A percentile compares a stretch with the other conserved stretches of the same genome.
These are phyloP conservation scores for Trichodelitschia bisporula DNA, from an alignment of 495 filamentous ascomycete species.

Conservation along the genomic window DNA sequence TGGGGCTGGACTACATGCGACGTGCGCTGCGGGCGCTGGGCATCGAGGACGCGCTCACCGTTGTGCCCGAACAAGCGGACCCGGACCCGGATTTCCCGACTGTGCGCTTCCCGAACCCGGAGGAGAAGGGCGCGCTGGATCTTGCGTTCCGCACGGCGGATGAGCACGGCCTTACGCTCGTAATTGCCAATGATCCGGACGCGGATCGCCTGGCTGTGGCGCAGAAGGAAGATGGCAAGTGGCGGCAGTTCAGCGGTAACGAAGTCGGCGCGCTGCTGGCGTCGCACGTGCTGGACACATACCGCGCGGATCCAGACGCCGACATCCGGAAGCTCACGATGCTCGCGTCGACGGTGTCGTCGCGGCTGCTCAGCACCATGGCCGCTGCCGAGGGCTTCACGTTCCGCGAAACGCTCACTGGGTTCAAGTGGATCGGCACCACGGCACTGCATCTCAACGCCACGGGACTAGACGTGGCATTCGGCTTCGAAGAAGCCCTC, in stretches of 20 bases:
- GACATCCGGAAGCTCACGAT: constrained; percentile 21
- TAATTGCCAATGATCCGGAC: constrained; percentile 48
- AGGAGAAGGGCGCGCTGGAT: constrained; percentile 44
- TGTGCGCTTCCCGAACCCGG: constrained; percentile 46
- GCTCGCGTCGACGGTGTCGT: constrained; percentile 39
- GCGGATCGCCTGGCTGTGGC: constrained; percentile 48
- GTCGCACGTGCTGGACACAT: constrained; percentile 27
- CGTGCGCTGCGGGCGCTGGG: constrained; percentile 22
- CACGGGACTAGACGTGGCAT: constrained; percentile 25
- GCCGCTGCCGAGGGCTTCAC: constrained; percentile 28
- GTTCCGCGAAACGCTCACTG: constrained; percentile 41
- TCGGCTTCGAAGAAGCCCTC: constrained; percentile 49
- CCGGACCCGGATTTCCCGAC: constrained; percentile 49
- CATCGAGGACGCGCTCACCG: constrained; percentile 12
- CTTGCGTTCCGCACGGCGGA: constrained; percentile 33
- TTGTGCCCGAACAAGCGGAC: constrained; percentile 18
- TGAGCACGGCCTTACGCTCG: constrained; percentile 19
- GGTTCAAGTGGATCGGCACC: constrained; percentile 49
- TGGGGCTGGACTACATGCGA: constrained; percentile 27
- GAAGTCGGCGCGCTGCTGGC: constrained; percentile 40
- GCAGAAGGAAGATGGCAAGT: constrained; percentile 29
- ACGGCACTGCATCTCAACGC: constrained; percentile 10
- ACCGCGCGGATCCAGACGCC: constrained; percentile 6
- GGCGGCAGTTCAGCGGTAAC: constrained; percentile 45
- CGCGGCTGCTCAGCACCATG: constrained; percentile 36